These are phyloP conservation scores for Calonectria leucothoes DNA, from an alignment of 2,329 filamentous ascomycete genomes.

Conservation along the genomic window DNA sequence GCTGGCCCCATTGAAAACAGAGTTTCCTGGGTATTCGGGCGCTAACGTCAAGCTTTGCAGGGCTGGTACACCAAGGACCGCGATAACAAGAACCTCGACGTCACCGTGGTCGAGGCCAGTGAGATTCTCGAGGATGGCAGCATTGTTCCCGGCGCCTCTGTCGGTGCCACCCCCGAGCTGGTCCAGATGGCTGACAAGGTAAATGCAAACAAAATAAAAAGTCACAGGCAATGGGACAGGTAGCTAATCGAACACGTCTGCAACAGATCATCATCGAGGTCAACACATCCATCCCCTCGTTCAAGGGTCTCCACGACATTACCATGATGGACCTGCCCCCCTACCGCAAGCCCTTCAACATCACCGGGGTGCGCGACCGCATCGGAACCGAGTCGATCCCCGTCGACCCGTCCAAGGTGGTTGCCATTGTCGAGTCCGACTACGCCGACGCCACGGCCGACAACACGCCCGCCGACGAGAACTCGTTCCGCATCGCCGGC, in stretches of 20 bases:
- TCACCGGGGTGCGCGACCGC: conserved; percentile 87
- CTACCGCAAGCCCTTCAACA: conserved; percentile 83
- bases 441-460: conserved; percentile 81
- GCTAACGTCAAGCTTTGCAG: conserved; percentile 48
- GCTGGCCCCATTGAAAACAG: neutral
- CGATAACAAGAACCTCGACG: conserved; percentile 79
- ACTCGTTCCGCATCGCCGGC: conserved; percentile 76
- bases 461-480: conserved; percentile 81
- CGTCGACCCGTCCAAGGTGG: conserved; percentile 84
- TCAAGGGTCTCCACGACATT: conserved; percentile 91
- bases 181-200: conserved; percentile 91
- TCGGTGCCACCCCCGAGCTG: conserved; percentile 86
- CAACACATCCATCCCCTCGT: conserved; percentile 86
- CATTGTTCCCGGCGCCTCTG: conserved; percentile 87
- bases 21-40: neutral
- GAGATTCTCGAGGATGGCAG: conserved; percentile 91
- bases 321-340: conserved; percentile 89
- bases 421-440: conserved; percentile 86
- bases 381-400: conserved; percentile 87
- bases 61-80: conserved; percentile 88
- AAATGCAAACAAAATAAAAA: neutral
- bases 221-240: neutral
- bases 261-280: conserved; percentile 85
- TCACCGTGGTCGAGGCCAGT: conserved; percentile 86
- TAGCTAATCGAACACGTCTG: neutral